Base-by-base conservation (phyloP, 1,284 basidiomycete species). In the Cutaneotrichosporon cyanovorans region DNA sequence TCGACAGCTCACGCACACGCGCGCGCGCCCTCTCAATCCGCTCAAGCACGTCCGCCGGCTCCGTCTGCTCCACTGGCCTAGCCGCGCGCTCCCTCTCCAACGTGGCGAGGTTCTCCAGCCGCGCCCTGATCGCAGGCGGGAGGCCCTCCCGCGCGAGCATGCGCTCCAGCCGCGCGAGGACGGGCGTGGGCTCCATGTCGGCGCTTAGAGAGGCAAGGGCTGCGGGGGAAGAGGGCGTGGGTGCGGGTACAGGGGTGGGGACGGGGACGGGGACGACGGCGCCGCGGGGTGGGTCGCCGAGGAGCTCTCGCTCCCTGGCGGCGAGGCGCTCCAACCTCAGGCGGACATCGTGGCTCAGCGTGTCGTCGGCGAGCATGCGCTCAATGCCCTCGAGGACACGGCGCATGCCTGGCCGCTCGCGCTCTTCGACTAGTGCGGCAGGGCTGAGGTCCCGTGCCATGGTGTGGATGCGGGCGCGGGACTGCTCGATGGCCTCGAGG, bases 21-120 rank as follows among this genome's bases (percentile, higher is more conserved):
- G 40, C 39, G 9, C 43, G 38, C n/a, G 50, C 37, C 0, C 39
- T 39, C 42, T 45, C 46, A 11, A 52, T 44, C 18, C 46, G 42
- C 19, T 50, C 44, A 16, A 50, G 44, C 22, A 50, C 40, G 33
- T 50, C 49, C 8, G 16, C 11, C 32, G 32, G 32, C 32, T 34
- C 32, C 8, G 9, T 15, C 32, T 34, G 9, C 9, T 34, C 32
- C 32, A 6, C 25, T 7, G 8, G 8, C 25, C 25, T 12, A 12
- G 8, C 8, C 25, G 7, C 25, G 33, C 32, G 41, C 33, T 35
- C 33, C 4, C 19, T n/a, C 9, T 35, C 31, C n/a, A 25, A 18
- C 21, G 18, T 25, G 2, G 37, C 38, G 8, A 40, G 45, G 25
- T 23, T 20, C n/a, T 28, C 37, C 22, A 25, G 11, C 18, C 31